A percentile compares a stretch with the other conserved stretches of the same genome.
Conservation (phyloP, 305 asterid species). For the Fraxinus ornus region DNA sequence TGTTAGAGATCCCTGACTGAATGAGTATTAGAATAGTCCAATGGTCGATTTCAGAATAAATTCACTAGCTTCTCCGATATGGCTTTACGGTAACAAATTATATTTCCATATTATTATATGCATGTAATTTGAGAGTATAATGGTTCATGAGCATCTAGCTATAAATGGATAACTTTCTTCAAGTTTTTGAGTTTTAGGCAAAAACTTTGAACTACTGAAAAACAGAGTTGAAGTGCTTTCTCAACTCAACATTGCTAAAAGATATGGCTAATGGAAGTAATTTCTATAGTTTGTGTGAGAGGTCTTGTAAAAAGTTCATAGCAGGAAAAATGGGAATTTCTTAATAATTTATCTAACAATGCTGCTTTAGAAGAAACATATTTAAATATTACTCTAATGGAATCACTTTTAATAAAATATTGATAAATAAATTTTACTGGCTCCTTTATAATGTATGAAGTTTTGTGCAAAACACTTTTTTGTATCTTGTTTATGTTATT, state of each 20-base stretch:
- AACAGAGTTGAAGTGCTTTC: neutral
- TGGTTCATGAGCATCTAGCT: neutral
- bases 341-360: neutral
- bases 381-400: neutral
- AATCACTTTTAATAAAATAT: neutral
- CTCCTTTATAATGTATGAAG: neutral
- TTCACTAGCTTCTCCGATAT: neutral
- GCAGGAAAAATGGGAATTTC: neutral
- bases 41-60: neutral
- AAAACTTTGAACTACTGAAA: neutral
- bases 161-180: neutral
- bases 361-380: neutral
- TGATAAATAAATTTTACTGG: neutral
- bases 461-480: neutral
- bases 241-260: neutral
- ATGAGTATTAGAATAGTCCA: neutral
- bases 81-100: neutral
- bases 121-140: neutral
- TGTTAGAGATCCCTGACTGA: too few relatives aligned
- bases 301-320: neutral
- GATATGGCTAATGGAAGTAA: neutral
- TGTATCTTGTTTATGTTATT: neutral
- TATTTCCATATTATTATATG: neutral
- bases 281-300: neutral
- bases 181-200: neutral